Evolutionary conservation across 768 basidiomycete genomes (phyloP), one percentile per base, ranked within the genome.

Genomic region (Boletus rex-veris): DNA sequence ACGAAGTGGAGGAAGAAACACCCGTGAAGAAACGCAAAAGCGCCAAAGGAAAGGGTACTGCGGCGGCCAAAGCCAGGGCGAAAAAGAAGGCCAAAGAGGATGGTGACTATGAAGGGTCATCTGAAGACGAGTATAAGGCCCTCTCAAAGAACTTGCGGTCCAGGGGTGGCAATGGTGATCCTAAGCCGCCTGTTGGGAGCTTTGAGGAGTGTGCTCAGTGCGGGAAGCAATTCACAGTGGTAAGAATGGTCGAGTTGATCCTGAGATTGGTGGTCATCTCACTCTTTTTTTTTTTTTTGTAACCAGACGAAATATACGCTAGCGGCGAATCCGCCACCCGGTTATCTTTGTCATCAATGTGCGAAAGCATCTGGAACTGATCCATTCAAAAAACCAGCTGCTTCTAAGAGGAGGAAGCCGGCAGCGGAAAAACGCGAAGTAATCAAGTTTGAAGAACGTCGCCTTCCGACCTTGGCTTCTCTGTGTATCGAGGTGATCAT

Each of bases 291-390:
- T 36, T 41, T 33, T 41, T 10, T 36, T 41, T 33, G 21, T 36
- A 5, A 3, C 16, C 40, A 95, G 93, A 94, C 90, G 2, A 86
- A 83, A 63, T 98, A 96, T 64, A 97, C 95, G 0, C 73, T 90
- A 58, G 81, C 90, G 7, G 83, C 84, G 7, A 79, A 80, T 41
- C 78, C 83, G 0, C 82, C 83, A 1, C 81, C 83, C 0, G 92
- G 92, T 1, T 92, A 80, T 59, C 79, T 98, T 19, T 99, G 96
- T 65, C 86, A 92, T 61, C 71, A 75, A 9, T 99, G 96, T 68
- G 84, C 87, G 2, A 91, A 90, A 63, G 78, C 82, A 0, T 80
- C 83, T 3, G 92, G 90, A 7, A 73, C 75, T 1, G 90, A 94
- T 62, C 92, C 92, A 0, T 95, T 95, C 74, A 96, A 94, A 69